phyloP scores from a whole-genome alignment of 495 filamentous ascomycete genomes.

The Tuber brumale region DNA sequence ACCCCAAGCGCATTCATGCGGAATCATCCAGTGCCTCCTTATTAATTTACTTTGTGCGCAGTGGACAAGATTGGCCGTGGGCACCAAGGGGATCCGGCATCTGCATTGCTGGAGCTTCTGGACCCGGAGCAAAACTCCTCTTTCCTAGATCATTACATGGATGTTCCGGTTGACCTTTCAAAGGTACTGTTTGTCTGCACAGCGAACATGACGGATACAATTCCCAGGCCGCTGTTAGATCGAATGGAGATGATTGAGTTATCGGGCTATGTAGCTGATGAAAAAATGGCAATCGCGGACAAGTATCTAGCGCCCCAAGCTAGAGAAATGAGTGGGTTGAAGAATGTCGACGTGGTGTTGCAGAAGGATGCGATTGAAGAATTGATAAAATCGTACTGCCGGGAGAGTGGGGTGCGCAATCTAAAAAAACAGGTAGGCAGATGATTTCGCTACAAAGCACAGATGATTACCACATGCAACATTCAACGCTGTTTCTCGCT shows the following conservation, averaged over 20 bases:
- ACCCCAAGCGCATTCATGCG: neutral
- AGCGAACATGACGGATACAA: constrained; percentile 98
- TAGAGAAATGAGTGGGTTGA: constrained; percentile 82
- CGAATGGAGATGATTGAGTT: constrained; percentile 98
- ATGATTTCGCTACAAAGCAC: constrained; percentile 6
- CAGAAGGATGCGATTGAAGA: constrained; percentile 81
- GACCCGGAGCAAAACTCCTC: constrained; percentile 97
- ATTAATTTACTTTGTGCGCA: neutral
- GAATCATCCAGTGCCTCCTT: neutral
- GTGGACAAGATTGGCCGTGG: constrained; percentile 96
- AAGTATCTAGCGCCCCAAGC: constrained; percentile 85
- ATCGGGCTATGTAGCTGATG: constrained; percentile 93
- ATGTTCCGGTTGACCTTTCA: constrained; percentile 94
- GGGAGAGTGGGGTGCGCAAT: constrained; percentile 93
- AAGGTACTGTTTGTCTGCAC: constrained; percentile 99
- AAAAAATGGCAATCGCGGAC: constrained; percentile 98
- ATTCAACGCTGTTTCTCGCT: constrained; percentile 22
- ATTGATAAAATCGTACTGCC: constrained; percentile 96
- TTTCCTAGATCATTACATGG: constrained; percentile 98
- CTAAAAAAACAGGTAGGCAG: constrained; percentile 75
- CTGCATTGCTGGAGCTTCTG: constrained; percentile 85
- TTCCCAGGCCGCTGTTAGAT: constrained; percentile 87
- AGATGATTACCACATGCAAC: constrained; percentile 16
- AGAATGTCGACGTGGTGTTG: constrained; percentile 81
- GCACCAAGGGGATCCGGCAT: constrained; percentile 93